These are phyloP conservation scores for Hyphodiscus sp. DNA, from an alignment of 2,329 filamentous ascomycete genomes.

Conservation along the genomic window DNA sequence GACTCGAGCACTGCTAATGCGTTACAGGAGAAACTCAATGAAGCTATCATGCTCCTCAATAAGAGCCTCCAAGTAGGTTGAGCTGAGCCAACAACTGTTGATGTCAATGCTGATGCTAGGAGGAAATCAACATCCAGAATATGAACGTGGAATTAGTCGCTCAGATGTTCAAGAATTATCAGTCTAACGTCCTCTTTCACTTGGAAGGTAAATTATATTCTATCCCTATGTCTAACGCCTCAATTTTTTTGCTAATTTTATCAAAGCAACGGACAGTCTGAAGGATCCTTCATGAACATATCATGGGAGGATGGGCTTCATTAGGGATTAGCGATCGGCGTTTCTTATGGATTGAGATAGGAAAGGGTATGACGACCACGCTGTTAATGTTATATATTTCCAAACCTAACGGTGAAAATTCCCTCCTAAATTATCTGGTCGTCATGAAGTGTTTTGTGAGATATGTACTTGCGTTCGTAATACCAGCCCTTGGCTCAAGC, in stretches of 20 bases:
- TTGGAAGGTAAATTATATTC: constrained; percentile 66
- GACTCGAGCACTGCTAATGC: constrained; percentile 6
- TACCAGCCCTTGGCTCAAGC: too few species aligned
- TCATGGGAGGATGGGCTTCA: not conserved
- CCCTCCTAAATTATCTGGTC: too few species aligned
- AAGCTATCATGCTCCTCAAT: constrained; percentile 87
- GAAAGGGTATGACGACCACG: not conserved
- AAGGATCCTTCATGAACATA: constrained; percentile 61
- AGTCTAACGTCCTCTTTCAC: constrained; percentile 95
- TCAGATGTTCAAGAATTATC: constrained; percentile 99
- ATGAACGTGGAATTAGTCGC: constrained; percentile 98
- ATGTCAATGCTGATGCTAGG: constrained; percentile 1
- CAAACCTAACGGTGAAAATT: too few species aligned
- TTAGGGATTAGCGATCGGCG: not conserved
- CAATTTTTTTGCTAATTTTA: constrained; percentile 15
- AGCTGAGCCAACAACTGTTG: not conserved
- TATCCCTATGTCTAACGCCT: not conserved
- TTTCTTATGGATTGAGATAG: not conserved
- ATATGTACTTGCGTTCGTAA: too few species aligned
- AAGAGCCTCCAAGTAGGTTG: constrained; percentile 73
- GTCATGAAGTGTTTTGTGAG: too few species aligned
- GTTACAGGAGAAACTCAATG: constrained; percentile 87
- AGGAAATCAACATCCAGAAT: constrained; percentile 98
- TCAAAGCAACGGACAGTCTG: constrained; percentile 70
- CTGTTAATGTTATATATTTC: too few species aligned